These are phyloP conservation scores for Candida sojae DNA, from an alignment of 1,139 yeast genomes.

Conservation along the genomic window DNA sequence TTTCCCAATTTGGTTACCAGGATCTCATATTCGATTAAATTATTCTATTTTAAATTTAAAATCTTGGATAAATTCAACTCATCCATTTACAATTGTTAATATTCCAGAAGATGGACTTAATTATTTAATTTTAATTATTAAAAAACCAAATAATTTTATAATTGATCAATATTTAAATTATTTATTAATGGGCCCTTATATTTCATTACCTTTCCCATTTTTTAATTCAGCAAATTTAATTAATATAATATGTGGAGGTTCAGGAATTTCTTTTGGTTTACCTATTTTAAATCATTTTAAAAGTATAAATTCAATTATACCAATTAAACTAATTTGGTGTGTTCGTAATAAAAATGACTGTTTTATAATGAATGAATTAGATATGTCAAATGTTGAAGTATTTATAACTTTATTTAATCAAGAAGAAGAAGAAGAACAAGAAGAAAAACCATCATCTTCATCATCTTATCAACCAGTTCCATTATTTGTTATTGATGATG, in stretches of 20 bases:
- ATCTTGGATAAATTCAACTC: conserved; percentile 36
- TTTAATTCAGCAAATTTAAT: conserved; percentile 51
- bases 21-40: conserved; percentile 39
- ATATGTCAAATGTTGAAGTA: conserved; percentile 17
- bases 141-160: conserved; percentile 19
- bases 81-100: conserved; percentile 38
- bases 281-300: conserved; percentile 52
- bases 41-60: conserved; percentile 16
- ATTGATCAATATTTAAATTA: conserved; percentile 18
- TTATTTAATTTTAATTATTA: conserved; percentile 28
- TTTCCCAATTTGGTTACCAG: conserved; percentile 33
- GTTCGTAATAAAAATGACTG: conserved; percentile 31
- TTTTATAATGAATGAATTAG: conserved; percentile 20
- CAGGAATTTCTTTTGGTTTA: conserved; percentile 79
- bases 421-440: no score
- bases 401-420: conserved; percentile 16
- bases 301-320: conserved; percentile 9
- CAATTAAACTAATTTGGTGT: conserved; percentile 51
- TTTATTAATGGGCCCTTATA: conserved; percentile 30
- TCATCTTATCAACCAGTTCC: conserved; percentile 8
- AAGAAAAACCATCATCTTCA: neutral
- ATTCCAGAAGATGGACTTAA: conserved; percentile 14
- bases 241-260: conserved; percentile 76
- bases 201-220: conserved; percentile 27
- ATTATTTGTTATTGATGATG: conserved; percentile 15